phyloP scores from a whole-genome alignment of 1,139 yeast genomes.

The Taiozyma onychis region DNA sequence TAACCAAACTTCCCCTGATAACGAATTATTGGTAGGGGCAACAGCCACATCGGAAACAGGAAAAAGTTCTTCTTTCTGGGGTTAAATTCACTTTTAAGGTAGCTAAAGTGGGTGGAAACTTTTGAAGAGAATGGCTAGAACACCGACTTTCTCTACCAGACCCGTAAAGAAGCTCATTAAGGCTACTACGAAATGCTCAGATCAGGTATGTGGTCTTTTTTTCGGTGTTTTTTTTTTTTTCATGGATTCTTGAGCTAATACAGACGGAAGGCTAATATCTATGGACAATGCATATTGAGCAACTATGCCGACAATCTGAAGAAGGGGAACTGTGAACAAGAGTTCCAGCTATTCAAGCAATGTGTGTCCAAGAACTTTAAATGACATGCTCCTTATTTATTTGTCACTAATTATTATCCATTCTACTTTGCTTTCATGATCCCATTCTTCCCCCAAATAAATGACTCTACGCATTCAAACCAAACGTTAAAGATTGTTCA shows the following conservation, averaged over 20 bases:
- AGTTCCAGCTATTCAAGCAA: slow-evolving; percentile 48
- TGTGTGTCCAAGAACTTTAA: slow-evolving; percentile 45
- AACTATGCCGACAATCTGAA: slow-evolving; percentile 45
- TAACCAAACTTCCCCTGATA: neutral
- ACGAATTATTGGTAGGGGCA: neutral
- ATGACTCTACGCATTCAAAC: neutral
- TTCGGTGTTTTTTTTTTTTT: neutral
- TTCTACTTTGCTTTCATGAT: neutral
- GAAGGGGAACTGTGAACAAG: slow-evolving; percentile 51
- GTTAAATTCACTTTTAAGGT: neutral
- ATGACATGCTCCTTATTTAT: slow-evolving; percentile 3
- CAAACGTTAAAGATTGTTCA: neutral
- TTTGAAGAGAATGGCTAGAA: slow-evolving; percentile 4
- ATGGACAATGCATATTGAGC: slow-evolving; percentile 58
- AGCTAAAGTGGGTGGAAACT: neutral
- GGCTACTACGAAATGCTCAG: slow-evolving; percentile 13
- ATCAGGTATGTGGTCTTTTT: slow-evolving; percentile 5
- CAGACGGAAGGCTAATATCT: slow-evolving; percentile 36
- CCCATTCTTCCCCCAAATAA: neutral
- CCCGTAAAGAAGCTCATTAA: slow-evolving; percentile 13
- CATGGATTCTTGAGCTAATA: neutral
- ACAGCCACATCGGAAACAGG: neutral
- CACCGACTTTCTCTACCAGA: slow-evolving; percentile 5
- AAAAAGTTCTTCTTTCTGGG: neutral
- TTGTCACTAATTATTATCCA: neutral